Evolutionary conservation across 192 early-diverging fungal species (phyloP), one percentile per base, ranked within the genome.

Genomic region (Entomortierella lignicola): DNA sequence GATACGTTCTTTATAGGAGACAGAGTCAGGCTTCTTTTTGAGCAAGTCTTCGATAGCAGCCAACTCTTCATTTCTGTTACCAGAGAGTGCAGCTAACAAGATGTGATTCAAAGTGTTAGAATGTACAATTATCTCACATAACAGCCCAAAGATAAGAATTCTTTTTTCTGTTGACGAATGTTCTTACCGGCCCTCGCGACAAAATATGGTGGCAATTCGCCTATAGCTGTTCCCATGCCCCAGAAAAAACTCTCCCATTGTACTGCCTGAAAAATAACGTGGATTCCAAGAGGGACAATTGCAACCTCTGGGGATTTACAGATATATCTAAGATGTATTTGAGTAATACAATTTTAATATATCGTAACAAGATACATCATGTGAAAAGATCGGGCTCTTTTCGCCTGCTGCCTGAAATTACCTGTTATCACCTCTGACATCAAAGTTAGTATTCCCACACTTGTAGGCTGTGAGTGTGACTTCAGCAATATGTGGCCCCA

Each of bases 161-260:
- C n/a, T n/a, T n/a, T n/a, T n/a, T n/a, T n/a, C n/a, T n/a, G n/a
- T n/a, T n/a, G n/a, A n/a, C n/a, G n/a, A n/a, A n/a, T n/a, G 47
- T 37, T 2, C 47, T 41, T 83, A 93, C 92, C 90, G 18, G 96
- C 95, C 51, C 94, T 86, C 21, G 96, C 63, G 21, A 66, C 93
- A 85, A 98, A 97, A 72, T 97, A 97, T 2, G 97, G 97, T 17
- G 96, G 97, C 25, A 98, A 75, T 79, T 98, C 97, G 21, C 96
- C 97, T 13, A 98, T 77, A 18, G 97, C 92, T 0, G 96, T 98
- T 37, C 96, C 96, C 34, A 92, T 72, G n/a, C 96, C 96, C 97
- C 97, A 98, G 73, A 94, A 96, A 55, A 96, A 92, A 54, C 88
- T 90, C 60, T 96, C 95, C 68, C 83, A 83, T 43, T 88, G 70